Conservation (phyloP, 257 asterid genomes). For the Echites panduratus region DNA sequence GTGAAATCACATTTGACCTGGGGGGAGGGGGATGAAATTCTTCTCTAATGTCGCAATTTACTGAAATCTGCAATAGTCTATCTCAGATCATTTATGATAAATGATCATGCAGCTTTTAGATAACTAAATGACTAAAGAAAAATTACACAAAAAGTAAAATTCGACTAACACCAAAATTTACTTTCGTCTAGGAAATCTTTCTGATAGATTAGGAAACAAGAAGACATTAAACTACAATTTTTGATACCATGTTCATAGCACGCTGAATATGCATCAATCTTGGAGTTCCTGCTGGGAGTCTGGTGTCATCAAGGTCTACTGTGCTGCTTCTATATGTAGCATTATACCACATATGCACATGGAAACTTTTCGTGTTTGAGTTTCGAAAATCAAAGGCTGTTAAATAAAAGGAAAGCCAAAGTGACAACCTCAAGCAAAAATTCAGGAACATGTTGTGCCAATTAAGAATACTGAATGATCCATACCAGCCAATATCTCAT, state of each 20-base stretch:
- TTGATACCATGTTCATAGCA: constrained; percentile 34
- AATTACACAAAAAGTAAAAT: background rate
- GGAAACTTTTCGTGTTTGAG: constrained; percentile 25
- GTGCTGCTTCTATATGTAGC: constrained; percentile 13
- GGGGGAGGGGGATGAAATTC: no score
- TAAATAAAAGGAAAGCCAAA: background rate
- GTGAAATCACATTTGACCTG: background rate
- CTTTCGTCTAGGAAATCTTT: background rate
- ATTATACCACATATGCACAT: constrained; percentile 31
- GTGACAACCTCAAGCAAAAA: background rate
- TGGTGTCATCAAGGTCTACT: background rate
- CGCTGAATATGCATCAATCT: constrained; percentile 18
- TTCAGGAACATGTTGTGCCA: background rate
- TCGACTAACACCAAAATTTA: background rate
- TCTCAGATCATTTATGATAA: background rate
- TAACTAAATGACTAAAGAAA: background rate
- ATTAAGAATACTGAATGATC: background rate
- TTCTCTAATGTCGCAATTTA: no score
- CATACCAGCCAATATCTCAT: constrained; percentile 32
- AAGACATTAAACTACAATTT: constrained; percentile 1
- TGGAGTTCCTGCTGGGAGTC: background rate
- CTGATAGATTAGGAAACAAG: background rate
- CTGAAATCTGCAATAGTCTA: background rate
- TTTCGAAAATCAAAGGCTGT: constrained; percentile 36
- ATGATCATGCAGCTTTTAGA: background rate